Evolutionary conservation across 1,284 basidiomycete genomes (phyloP), one percentile per base, ranked within the genome.

Genomic region (Heterobasidion occidentale): DNA sequence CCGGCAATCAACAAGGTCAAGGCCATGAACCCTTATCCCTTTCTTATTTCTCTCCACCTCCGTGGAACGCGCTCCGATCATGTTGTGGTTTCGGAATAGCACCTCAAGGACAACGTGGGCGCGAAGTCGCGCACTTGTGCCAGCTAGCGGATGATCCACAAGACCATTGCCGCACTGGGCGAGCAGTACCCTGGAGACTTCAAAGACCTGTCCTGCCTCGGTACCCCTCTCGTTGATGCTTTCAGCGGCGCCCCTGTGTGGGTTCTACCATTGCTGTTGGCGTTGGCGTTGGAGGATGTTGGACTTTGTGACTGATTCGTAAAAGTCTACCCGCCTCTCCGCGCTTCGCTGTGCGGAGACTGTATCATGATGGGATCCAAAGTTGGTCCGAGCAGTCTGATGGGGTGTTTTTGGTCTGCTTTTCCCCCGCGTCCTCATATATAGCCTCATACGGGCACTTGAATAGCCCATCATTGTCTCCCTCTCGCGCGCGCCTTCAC

Each of bases 111-210:
- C 62, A 78, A 79, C 59, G 52, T 74, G 12, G 68, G 55, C 7
- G 70, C 75, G 76, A 79, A 46, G 46, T 75, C 9, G 56, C 61
- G 2, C 65, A 69, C 36, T 64, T 78, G 9, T 64, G 75, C 12
- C 59, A 66, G 51, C 64, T 71, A 11, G 71, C 75, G 2, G 63
- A 71, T 65, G 20, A 27, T 44, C 9, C 51, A 52, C 17, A 44
- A 27, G 38, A 45, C 6, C 27, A 27, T 27, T 27, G 27, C 36
- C 12, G 33, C 36, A 7, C 19, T 38, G 17, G 51, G 51, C n/a
- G 36, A 45, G 38, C 36, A 19, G 38, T 52, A 52, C 27, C 51
- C 51, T 15, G 51, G 46, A 4, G 46, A 48, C 1, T 48, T 48
- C 46, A 48, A 48, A 7, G 19, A 48, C 46, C 46, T 48, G 11